These are phyloP conservation scores for Shiraia bambusicola DNA, from an alignment of 2,329 filamentous ascomycete species.

Conservation along the genomic window DNA sequence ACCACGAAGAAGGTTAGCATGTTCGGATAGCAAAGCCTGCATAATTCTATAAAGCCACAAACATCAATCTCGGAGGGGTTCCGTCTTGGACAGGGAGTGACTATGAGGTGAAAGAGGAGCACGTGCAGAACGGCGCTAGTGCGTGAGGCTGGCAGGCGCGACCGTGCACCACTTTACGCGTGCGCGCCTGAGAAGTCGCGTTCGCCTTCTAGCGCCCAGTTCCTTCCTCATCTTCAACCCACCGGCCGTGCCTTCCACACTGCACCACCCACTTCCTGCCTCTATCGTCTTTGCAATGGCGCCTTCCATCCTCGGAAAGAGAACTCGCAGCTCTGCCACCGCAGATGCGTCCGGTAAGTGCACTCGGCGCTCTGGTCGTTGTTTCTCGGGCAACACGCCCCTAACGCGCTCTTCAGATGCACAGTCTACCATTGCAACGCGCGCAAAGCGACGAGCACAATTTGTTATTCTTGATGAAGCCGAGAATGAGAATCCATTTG, in stretches of 20 bases:
- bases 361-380: constrained; percentile 7
- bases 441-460: constrained; percentile 48
- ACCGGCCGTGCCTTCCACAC: constrained; percentile 19
- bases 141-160: constrained; percentile 6
- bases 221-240: constrained; percentile 18
- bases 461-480: constrained; percentile 58
- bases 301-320: constrained; percentile 43
- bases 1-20: too few relatives aligned
- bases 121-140: constrained; percentile 5
- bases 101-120: not conserved
- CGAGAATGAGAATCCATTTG: constrained; percentile 66
- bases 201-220: constrained; percentile 14
- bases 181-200: constrained; percentile 13
- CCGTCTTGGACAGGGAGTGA: not conserved
- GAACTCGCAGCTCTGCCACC: constrained; percentile 37
- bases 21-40: too few relatives aligned
- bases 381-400: constrained; percentile 20
- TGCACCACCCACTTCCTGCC: constrained; percentile 24
- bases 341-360: constrained; percentile 31
- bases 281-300: constrained; percentile 28
- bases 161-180: constrained; percentile 22
- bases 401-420: constrained; percentile 30
- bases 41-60: too few relatives aligned
- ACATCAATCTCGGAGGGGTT: not conserved
- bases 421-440: constrained; percentile 31